These are phyloP conservation scores for Pseudocercospora vitis DNA, from an alignment of 2,329 filamentous ascomycete genomes.

Conservation along the genomic window DNA sequence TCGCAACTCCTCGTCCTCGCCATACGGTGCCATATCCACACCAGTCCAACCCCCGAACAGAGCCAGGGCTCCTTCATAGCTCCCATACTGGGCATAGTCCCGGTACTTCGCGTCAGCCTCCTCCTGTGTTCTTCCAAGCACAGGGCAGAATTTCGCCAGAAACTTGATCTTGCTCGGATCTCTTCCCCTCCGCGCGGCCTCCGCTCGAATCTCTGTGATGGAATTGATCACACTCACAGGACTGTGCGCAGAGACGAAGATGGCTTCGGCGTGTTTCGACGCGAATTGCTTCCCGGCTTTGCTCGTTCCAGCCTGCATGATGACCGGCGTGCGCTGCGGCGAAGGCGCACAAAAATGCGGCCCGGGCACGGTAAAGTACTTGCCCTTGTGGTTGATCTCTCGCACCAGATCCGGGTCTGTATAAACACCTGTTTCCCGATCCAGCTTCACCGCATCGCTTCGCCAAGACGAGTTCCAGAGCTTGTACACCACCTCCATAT, in stretches of 20 bases:
- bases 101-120: constrained; percentile 65
- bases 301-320: constrained; percentile 70
- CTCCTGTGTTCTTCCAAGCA: constrained; percentile 65
- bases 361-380: constrained; percentile 63
- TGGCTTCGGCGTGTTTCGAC: constrained; percentile 68
- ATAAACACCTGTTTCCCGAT: constrained; percentile 61
- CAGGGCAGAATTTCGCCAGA: constrained; percentile 63
- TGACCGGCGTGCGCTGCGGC: constrained; percentile 67
- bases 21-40: constrained; percentile 61
- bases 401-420: constrained; percentile 59
- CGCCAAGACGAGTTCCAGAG: constrained; percentile 68
- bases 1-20: constrained; percentile 63
- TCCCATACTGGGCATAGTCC: constrained; percentile 62
- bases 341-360: constrained; percentile 66
- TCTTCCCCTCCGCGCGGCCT: constrained; percentile 57
- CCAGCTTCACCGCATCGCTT: constrained; percentile 63
- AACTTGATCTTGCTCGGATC: constrained; percentile 66
- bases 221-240: constrained; percentile 62
- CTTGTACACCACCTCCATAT: constrained; percentile 61
- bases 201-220: constrained; percentile 61
- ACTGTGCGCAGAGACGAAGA: constrained; percentile 67
- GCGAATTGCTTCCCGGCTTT: constrained; percentile 66
- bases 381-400: constrained; percentile 65
- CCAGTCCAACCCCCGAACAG: constrained; percentile 76
- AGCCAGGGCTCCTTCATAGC: constrained; percentile 65